These are phyloP conservation scores for Pseudogymnoascus sp. DNA, from an alignment of 2,329 filamentous ascomycete genomes.

Conservation along the genomic window DNA sequence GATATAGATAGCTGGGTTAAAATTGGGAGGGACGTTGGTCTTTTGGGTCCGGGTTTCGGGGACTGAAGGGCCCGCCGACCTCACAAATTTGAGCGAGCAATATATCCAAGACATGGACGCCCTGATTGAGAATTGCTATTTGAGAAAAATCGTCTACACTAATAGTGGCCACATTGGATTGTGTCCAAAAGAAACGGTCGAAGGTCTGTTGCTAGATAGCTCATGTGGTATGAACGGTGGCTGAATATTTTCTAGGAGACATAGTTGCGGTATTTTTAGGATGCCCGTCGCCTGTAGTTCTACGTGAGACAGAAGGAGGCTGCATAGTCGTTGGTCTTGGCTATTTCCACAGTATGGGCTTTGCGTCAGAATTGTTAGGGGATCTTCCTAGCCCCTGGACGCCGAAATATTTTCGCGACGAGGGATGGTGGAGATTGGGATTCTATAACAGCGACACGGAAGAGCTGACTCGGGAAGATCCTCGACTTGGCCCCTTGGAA, in stretches of 20 bases:
- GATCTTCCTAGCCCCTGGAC: background rate
- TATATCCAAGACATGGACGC: background rate
- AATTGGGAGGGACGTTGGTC: background rate
- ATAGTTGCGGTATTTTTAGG: background rate
- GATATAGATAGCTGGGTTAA: background rate
- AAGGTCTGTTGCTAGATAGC: background rate
- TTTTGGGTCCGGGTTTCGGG: background rate
- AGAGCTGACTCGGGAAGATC: background rate
- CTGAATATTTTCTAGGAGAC: background rate
- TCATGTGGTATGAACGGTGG: background rate
- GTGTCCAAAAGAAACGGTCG: background rate
- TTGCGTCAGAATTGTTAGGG: background rate
- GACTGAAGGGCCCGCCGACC: background rate
- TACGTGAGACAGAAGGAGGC: background rate
- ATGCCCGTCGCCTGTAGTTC: background rate
- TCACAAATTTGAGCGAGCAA: background rate
- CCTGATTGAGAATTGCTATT: background rate
- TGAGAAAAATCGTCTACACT: background rate
- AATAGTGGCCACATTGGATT: background rate
- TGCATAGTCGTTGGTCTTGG: background rate
- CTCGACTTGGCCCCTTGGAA: background rate
- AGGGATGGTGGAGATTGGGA: background rate
- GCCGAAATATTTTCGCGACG: background rate
- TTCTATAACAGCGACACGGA: background rate
- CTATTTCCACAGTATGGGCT: background rate